A percentile compares a stretch with the other conserved stretches of the same genome.
Conservation (phyloP, 805 yeast species). For the Ogataea henricii region DNA sequence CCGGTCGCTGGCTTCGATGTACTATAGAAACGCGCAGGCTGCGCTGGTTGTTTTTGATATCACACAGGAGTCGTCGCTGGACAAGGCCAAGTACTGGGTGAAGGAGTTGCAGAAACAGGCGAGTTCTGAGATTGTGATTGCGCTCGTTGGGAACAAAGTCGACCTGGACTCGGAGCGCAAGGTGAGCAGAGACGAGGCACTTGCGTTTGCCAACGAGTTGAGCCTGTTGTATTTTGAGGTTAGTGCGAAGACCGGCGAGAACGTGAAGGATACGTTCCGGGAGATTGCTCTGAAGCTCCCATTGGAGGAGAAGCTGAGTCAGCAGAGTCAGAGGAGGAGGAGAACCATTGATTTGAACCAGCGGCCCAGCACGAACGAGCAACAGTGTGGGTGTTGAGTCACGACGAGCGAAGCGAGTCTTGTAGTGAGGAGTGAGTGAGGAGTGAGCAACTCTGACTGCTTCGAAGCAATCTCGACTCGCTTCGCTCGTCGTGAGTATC, state of each 20-base stretch:
- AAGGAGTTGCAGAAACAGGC: slow-evolving; percentile 84
- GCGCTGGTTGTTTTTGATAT: slow-evolving; percentile 80
- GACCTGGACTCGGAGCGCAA: slow-evolving; percentile 59
- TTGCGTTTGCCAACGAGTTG: slow-evolving; percentile 56
- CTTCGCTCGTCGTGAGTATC: too few species aligned
- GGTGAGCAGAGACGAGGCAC: slow-evolving; percentile 47
- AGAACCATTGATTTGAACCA: slow-evolving; percentile 34
- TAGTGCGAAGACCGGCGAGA: slow-evolving; percentile 59
- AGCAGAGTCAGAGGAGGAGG: slow-evolving; percentile 24
- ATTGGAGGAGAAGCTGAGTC: slow-evolving; percentile 29
- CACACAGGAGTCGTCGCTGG: slow-evolving; percentile 65
- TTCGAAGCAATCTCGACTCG: too few species aligned
- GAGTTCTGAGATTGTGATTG: slow-evolving; percentile 69
- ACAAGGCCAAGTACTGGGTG: slow-evolving; percentile 75
- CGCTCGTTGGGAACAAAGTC: slow-evolving; percentile 77
- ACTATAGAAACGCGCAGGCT: slow-evolving; percentile 77
- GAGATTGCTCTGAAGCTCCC: slow-evolving; percentile 51
- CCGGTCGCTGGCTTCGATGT: slow-evolving; percentile 79
- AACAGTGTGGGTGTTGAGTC: slow-evolving; percentile 32
- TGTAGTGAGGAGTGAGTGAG: too few species aligned
- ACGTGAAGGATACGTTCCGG: slow-evolving; percentile 49
- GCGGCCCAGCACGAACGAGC: slow-evolving; percentile 36
- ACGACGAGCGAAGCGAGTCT: background rate
- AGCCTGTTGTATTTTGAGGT: slow-evolving; percentile 53
- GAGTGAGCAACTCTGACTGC: too few species aligned